Percentiles rank a stretch among this genome's conserved stretches.
phyloP scores from a whole-genome alignment of 371 early-diverging fungal genomes.

The Apophysomyces trapeziformis region DNA sequence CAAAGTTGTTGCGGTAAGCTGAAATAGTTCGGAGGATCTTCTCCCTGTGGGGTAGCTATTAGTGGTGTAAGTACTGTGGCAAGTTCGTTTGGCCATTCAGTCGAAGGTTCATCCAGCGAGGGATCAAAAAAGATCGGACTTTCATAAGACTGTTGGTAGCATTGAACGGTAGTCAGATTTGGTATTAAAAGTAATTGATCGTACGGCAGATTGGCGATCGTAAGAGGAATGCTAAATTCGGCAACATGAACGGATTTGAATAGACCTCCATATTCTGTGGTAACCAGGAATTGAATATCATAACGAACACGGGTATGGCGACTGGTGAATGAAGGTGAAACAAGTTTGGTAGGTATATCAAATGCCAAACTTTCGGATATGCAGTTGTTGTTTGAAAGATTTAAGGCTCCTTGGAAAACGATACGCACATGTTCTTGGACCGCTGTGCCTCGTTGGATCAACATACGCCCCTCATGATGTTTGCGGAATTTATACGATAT shows the following conservation, averaged over 20 bases:
- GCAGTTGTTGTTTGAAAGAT: conserved; percentile 14
- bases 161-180: conserved; percentile 30
- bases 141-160: conserved; percentile 28
- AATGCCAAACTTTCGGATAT: conserved; percentile 32
- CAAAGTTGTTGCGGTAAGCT: conserved; percentile 29
- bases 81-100: conserved; percentile 26
- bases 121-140: conserved; percentile 42
- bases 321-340: conserved; percentile 47
- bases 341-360: conserved; percentile 46
- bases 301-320: conserved; percentile 50
- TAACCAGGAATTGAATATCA: conserved; percentile 37
- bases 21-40: conserved; percentile 40
- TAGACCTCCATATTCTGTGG: conserved; percentile 34
- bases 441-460: conserved; percentile 43
- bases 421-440: conserved; percentile 17
- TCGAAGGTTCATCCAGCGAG: conserved; percentile 35
- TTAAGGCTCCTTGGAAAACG: conserved; percentile 20
- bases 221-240: conserved; percentile 40
- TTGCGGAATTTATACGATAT: conserved; percentile 39
- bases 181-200: conserved; percentile 39
- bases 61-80: conserved; percentile 31
- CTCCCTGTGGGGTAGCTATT: conserved; percentile 23
- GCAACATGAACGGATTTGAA: conserved; percentile 33
- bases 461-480: conserved; percentile 47
- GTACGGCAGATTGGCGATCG: conserved; percentile 42